A percentile compares a stretch with the other conserved stretches of the same genome.
Conservation (phyloP, 1,139 yeast species). For the Yamadazyma spencermartinsiae region DNA sequence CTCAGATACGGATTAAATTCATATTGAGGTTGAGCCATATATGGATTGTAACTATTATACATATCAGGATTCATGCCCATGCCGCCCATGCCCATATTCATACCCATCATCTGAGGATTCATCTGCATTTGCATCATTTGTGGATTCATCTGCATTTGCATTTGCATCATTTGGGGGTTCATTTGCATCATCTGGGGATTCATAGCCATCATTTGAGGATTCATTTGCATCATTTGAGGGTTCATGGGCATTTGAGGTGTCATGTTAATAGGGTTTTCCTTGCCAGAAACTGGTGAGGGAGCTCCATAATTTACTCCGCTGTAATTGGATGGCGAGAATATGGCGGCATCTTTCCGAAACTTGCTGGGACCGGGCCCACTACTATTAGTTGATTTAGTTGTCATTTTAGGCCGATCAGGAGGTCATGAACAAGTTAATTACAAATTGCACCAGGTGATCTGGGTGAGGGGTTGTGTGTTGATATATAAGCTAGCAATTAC, state of each 20-base stretch:
- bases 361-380: slow-evolving; percentile 33
- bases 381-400: slow-evolving; percentile 14
- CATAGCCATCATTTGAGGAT: slow-evolving; percentile 1
- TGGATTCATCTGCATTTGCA: slow-evolving; percentile 6
- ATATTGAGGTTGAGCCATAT: slow-evolving; percentile 13
- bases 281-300: too few species aligned
- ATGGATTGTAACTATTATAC: slow-evolving; percentile 10
- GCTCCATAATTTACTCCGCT: too few species aligned
- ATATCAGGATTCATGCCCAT: not conserved
- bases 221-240: slow-evolving; percentile 4
- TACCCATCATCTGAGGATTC: slow-evolving; percentile 8
- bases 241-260: slow-evolving; percentile 1
- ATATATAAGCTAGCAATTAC: too few species aligned
- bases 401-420: slow-evolving; percentile 10
- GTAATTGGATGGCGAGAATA: slow-evolving; percentile 37
- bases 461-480: too few species aligned
- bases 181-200: slow-evolving; percentile 2
- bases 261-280: too few species aligned
- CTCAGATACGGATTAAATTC: slow-evolving; percentile 13
- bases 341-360: slow-evolving; percentile 45
- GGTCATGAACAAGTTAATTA: not conserved
- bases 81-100: not conserved
- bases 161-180: slow-evolving; percentile 2
- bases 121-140: slow-evolving; percentile 7
- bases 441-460: too few species aligned